Evolutionary conservation across 108 stramenopile genomes (phyloP).

Genomic region (Pseudonitzschia multiseries): DNA sequence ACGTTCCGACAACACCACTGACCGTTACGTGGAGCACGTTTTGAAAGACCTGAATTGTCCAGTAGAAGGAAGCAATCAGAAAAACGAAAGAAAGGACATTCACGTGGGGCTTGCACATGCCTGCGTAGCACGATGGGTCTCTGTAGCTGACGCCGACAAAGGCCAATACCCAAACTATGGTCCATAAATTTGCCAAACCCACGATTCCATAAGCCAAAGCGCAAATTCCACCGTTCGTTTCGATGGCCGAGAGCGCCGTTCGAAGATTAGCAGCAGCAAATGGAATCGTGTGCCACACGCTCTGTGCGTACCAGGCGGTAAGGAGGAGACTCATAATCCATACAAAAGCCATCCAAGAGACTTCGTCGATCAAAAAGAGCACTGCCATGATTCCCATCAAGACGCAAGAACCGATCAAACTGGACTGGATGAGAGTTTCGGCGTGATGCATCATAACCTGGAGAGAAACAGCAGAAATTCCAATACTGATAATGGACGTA

Average conservation of each 20-base stretch:
- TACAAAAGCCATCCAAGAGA: not conserved
- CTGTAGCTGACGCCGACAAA: slow-evolving; percentile 28
- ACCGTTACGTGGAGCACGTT: slow-evolving; percentile 23
- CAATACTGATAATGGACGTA: slow-evolving; percentile 19
- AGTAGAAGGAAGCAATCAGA: slow-evolving; percentile 64
- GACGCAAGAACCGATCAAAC: slow-evolving; percentile 14
- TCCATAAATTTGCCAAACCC: slow-evolving; percentile 26
- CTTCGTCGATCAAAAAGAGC: not conserved
- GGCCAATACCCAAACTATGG: slow-evolving; percentile 43
- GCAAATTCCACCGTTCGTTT: slow-evolving; percentile 55
- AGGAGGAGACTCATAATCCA: slow-evolving; percentile 6
- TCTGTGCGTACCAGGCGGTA: slow-evolving; percentile 16
- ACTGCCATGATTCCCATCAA: slow-evolving; percentile 3
- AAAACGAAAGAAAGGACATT: slow-evolving; percentile 27
- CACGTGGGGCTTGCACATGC: slow-evolving; percentile 24
- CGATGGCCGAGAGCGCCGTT: slow-evolving; percentile 51
- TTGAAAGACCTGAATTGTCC: slow-evolving; percentile 60
- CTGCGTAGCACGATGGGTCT: slow-evolving; percentile 30
- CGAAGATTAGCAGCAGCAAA: slow-evolving; percentile 73
- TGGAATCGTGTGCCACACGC: slow-evolving; percentile 64
- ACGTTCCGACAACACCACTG: slow-evolving; percentile 33
- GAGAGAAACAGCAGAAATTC: slow-evolving; percentile 30
- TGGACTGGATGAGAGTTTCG: slow-evolving; percentile 27
- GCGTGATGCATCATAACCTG: slow-evolving; percentile 36
- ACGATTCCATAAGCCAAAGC: slow-evolving; percentile 20